A percentile compares a stretch with the other conserved stretches of the same genome.
Conservation (phyloP, 257 asterid species). For the Penstemon newberryi region DNA sequence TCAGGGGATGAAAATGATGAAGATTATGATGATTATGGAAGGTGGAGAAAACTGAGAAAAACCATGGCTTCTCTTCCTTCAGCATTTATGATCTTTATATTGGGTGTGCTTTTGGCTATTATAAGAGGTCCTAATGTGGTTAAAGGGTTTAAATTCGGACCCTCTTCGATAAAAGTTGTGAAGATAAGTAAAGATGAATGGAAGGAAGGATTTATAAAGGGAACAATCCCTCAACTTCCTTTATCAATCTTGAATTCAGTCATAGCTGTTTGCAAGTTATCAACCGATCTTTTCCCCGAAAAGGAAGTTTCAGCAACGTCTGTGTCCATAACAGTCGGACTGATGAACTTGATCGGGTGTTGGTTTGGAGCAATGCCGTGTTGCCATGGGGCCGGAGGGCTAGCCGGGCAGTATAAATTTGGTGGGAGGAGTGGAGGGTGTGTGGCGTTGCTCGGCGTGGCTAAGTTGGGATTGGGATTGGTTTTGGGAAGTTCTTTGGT, state of each 20-base stretch:
- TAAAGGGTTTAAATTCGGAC: conserved; percentile 59
- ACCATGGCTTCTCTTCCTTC: conserved; percentile 55
- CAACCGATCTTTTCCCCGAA: conserved; percentile 70
- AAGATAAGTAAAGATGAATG: conserved; percentile 58
- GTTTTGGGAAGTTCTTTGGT: conserved; percentile 68
- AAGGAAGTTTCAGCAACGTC: conserved; percentile 65
- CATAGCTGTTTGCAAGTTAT: conserved; percentile 73
- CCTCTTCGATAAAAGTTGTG: conserved; percentile 45
- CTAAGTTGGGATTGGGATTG: conserved; percentile 58
- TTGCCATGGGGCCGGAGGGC: conserved; percentile 89
- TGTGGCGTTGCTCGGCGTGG: conserved; percentile 73
- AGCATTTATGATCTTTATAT: conserved; percentile 55
- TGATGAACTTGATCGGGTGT: conserved; percentile 74
- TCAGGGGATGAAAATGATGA: conserved; percentile 46
- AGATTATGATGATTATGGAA: conserved; percentile 18
- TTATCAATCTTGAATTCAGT: conserved; percentile 72
- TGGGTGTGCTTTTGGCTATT: conserved; percentile 59
- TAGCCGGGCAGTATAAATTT: conserved; percentile 81
- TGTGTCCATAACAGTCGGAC: conserved; percentile 64
- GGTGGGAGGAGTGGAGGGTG: conserved; percentile 82
- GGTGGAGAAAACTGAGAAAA: conserved; percentile 28
- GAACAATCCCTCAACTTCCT: conserved; percentile 76
- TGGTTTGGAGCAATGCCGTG: conserved; percentile 89
- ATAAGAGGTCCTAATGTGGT: conserved; percentile 64
- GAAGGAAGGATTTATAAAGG: conserved; percentile 79